These are phyloP conservation scores for Cupressus sempervirens DNA, from an alignment of 75 land plant genomes.

Conservation along the genomic window DNA sequence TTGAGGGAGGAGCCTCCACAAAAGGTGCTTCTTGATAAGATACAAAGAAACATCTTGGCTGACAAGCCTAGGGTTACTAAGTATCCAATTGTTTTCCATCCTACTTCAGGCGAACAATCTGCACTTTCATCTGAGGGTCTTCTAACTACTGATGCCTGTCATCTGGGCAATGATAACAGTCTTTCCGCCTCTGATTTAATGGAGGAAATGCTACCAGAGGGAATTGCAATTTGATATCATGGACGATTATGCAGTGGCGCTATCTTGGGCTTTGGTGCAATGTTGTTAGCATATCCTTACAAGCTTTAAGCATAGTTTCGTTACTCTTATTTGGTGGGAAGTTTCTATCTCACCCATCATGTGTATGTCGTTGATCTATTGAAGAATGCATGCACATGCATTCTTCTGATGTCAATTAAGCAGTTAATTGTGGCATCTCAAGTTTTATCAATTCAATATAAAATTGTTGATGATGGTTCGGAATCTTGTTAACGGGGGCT, in stretches of 20 bases:
- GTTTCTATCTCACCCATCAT: neutral
- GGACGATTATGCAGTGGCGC: neutral
- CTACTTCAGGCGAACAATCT: neutral
- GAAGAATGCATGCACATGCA: neutral
- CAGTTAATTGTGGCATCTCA: neutral
- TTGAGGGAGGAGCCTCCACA: slow-evolving; percentile 85
- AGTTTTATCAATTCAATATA: neutral
- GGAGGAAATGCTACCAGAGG: slow-evolving; percentile 5
- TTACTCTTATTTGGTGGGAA: neutral
- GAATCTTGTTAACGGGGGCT: neutral
- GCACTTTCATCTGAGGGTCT: neutral
- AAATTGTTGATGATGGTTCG: neutral
- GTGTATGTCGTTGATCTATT: neutral
- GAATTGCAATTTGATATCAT: neutral
- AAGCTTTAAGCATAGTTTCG: neutral
- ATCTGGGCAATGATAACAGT: slow-evolving; percentile 2
- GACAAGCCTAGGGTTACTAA: slow-evolving; percentile 98
- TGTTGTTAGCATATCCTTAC: neutral
- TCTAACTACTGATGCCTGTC: slow-evolving; percentile 4
- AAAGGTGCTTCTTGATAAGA: slow-evolving; percentile 65
- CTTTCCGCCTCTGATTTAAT: slow-evolving; percentile 5
- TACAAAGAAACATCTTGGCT: slow-evolving; percentile 83
- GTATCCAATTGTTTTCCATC: slow-evolving; percentile 79
- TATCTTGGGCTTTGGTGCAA: neutral
- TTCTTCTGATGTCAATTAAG: neutral